Conservation (phyloP, 441 rosid species). For the Capsella rubella region DNA sequence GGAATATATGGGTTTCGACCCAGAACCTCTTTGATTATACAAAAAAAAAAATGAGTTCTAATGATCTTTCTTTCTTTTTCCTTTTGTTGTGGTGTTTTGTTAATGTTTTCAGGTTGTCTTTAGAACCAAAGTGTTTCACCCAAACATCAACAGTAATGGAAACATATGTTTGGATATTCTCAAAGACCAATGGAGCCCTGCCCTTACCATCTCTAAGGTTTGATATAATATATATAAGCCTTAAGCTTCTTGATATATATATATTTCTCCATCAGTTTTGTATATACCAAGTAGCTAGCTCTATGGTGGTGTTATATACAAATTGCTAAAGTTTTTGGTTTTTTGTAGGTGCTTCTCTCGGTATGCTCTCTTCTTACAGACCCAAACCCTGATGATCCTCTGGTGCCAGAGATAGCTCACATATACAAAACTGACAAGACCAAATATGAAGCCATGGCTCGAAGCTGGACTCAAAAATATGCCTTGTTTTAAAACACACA, state of each 20-base stretch:
- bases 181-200: slow-evolving; percentile 78
- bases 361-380: slow-evolving; percentile 77
- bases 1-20: too few species aligned
- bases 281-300: background rate
- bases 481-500: slow-evolving; percentile 52
- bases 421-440: slow-evolving; percentile 62
- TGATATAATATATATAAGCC: background rate
- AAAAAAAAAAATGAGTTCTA: too few species aligned
- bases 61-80: background rate
- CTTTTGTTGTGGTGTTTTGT: background rate
- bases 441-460: slow-evolving; percentile 69
- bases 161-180: slow-evolving; percentile 72
- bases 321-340: slow-evolving; percentile 17
- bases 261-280: background rate
- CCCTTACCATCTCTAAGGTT: slow-evolving; percentile 73
- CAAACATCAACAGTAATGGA: slow-evolving; percentile 67
- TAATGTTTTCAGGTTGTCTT: slow-evolving; percentile 58
- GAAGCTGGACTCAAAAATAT: slow-evolving; percentile 80
- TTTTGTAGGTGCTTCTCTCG: slow-evolving; percentile 62
- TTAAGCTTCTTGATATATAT: too few species aligned
- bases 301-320: background rate
- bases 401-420: slow-evolving; percentile 76
- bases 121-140: slow-evolving; percentile 70
- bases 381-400: slow-evolving; percentile 76
- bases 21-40: too few species aligned